These are phyloP conservation scores for Fennellomyces sp. DNA, from an alignment of 371 early-diverging fungal species.

Conservation along the genomic window DNA sequence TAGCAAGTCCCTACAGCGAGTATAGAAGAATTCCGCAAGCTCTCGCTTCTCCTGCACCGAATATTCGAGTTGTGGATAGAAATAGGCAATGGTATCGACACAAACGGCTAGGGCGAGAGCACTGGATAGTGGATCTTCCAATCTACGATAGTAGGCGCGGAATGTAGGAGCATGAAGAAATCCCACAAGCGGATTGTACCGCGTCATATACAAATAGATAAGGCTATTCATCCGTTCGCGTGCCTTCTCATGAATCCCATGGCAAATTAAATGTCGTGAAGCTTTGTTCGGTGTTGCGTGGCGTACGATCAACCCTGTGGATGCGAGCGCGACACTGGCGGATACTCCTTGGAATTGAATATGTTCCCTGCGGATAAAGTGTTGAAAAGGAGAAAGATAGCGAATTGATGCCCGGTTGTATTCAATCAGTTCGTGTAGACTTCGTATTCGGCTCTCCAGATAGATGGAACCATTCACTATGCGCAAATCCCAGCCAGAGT, in stretches of 20 bases:
- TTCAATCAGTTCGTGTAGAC: conserved; percentile 5
- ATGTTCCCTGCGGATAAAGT: neutral
- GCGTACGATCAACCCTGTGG: neutral
- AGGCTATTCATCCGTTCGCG: neutral
- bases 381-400: conserved; percentile 14
- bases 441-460: conserved; percentile 8
- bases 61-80: conserved; percentile 1
- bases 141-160: neutral
- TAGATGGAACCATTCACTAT: conserved; percentile 10
- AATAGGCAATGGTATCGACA: neutral
- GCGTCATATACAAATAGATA: conserved; percentile 1
- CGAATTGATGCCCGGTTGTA: conserved; percentile 12
- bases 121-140: conserved; percentile 8
- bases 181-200: neutral
- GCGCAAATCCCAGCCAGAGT: conserved; percentile 10
- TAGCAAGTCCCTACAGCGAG: neutral
- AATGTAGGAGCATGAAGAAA: conserved; percentile 7
- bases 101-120: conserved; percentile 17
- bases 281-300: neutral
- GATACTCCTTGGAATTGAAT: neutral
- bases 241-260: neutral
- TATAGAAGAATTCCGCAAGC: conserved; percentile 19
- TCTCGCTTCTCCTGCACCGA: conserved; percentile 4
- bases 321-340: neutral
- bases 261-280: too few species aligned